These are phyloP conservation scores for Trichoderma asperelloides DNA, from an alignment of 495 filamentous ascomycete species.

Conservation along the genomic window DNA sequence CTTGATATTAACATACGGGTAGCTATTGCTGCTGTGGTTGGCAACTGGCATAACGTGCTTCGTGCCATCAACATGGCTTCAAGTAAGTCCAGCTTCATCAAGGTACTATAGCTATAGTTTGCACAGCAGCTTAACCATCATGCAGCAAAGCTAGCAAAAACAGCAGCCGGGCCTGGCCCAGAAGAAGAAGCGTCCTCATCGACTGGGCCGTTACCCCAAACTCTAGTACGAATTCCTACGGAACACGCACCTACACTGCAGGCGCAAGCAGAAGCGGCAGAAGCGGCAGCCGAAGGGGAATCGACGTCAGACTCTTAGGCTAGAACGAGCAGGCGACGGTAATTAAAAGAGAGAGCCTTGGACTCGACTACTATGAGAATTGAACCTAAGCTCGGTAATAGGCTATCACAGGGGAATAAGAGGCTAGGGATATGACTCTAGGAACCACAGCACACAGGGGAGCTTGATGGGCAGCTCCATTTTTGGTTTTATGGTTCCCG, in stretches of 20 bases:
- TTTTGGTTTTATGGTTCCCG: background rate
- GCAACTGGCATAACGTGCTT: conserved; percentile 95
- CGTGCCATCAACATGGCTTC: conserved; percentile 92
- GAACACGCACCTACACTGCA: conserved; percentile 53
- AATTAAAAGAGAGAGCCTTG: background rate
- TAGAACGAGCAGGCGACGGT: background rate
- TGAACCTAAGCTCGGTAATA: background rate
- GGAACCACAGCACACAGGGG: background rate
- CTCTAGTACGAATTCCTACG: conserved; percentile 71
- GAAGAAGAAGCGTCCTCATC: conserved; percentile 14
- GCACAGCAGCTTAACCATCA: background rate
- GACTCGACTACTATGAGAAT: background rate
- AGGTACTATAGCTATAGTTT: background rate
- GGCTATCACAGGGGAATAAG: background rate
- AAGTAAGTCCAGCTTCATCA: conserved; percentile 46
- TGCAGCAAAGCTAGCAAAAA: conserved; percentile 29
- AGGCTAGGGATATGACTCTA: background rate
- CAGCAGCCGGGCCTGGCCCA: conserved; percentile 33
- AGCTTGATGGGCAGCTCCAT: background rate
- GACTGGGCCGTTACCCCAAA: conserved; percentile 58
- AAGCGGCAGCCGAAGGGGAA: conserved; percentile 25
- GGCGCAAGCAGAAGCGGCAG: conserved; percentile 35
- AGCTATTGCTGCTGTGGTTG: conserved; percentile 87
- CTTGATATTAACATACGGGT: conserved; percentile 9
- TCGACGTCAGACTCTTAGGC: background rate